phyloP scores from a whole-genome alignment of 768 basidiomycete genomes.

The Boletus subparvulus region DNA sequence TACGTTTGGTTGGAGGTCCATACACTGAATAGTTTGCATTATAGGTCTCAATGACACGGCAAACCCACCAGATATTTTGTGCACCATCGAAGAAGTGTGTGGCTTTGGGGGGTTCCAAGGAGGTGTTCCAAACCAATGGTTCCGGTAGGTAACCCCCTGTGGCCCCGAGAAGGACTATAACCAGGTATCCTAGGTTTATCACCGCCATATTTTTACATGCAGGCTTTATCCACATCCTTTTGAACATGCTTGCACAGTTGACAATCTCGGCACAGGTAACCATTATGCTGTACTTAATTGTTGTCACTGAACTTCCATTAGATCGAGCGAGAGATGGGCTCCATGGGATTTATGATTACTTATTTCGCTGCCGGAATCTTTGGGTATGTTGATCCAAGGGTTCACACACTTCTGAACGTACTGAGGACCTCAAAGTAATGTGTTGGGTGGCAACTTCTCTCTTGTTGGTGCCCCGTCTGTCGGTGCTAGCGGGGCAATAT shows the following conservation, averaged over 20 bases:
- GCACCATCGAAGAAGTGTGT: slow-evolving; percentile 80
- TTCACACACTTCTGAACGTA: not conserved
- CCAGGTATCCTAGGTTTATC: slow-evolving; percentile 58
- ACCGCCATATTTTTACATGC: slow-evolving; percentile 91
- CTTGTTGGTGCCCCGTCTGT: slow-evolving; percentile 85
- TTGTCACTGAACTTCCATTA: slow-evolving; percentile 29
- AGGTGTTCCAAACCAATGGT: slow-evolving; percentile 53
- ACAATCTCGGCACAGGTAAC: slow-evolving; percentile 73
- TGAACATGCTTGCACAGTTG: slow-evolving; percentile 90
- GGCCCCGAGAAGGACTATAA: slow-evolving; percentile 48
- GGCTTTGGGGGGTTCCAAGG: slow-evolving; percentile 75
- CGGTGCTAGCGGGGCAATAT: slow-evolving; percentile 92
- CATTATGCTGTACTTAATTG: not conserved
- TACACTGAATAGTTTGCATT: slow-evolving; percentile 4
- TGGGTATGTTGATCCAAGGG: slow-evolving; percentile 48
- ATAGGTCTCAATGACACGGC: slow-evolving; percentile 81
- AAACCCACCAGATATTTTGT: slow-evolving; percentile 68
- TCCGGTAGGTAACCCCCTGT: slow-evolving; percentile 37
- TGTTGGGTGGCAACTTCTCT: slow-evolving; percentile 91
- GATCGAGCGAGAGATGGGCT: slow-evolving; percentile 93
- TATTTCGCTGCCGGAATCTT: slow-evolving; percentile 94
- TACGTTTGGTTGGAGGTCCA: slow-evolving; percentile 3
- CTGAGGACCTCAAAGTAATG: slow-evolving; percentile 49
- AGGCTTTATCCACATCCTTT: slow-evolving; percentile 85
- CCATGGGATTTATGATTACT: slow-evolving; percentile 76